Conservation (phyloP, 2,329 filamentous ascomycete species). For the Amylocarpus encephaloides region DNA sequence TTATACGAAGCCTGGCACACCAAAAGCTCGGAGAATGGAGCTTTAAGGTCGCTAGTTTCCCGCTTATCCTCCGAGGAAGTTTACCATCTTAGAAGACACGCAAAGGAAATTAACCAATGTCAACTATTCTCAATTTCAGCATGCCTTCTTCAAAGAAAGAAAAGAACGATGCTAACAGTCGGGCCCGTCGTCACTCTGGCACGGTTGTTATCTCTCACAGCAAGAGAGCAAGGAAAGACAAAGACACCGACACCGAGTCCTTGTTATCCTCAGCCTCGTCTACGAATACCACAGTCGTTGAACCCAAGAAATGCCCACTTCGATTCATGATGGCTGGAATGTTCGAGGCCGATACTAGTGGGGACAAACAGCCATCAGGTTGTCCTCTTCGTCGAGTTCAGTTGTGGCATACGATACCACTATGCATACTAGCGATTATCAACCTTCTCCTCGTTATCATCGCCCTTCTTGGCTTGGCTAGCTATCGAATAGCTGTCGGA, state of each 20-base stretch:
- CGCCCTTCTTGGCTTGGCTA: constrained; percentile 24
- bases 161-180: constrained; percentile 23
- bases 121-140: constrained; percentile 9
- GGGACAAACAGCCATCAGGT: constrained; percentile 9
- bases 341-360: constrained; percentile 16
- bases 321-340: constrained; percentile 23
- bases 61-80: background rate
- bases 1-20: constrained; percentile 7
- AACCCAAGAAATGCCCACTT: constrained; percentile 23
- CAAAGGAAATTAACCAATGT: constrained; percentile 6
- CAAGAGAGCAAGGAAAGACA: constrained; percentile 21
- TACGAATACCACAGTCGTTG: constrained; percentile 7
- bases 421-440: constrained; percentile 25
- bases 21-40: background rate
- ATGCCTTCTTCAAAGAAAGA: constrained; percentile 26
- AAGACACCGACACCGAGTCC: constrained; percentile 24
- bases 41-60: no score
- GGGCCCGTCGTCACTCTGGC: constrained; percentile 19
- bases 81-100: background rate
- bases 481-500: constrained; percentile 20
- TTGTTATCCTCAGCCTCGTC: constrained; percentile 15
- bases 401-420: constrained; percentile 26
- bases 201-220: constrained; percentile 15
- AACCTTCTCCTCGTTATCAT: constrained; percentile 26
- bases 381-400: constrained; percentile 26